Percentiles rank a stretch among this genome's conserved stretches.
These are phyloP conservation scores for Hamiltosporidium magnivora DNA, from an alignment of 371 early-diverging fungal genomes.

Conservation along the genomic window DNA sequence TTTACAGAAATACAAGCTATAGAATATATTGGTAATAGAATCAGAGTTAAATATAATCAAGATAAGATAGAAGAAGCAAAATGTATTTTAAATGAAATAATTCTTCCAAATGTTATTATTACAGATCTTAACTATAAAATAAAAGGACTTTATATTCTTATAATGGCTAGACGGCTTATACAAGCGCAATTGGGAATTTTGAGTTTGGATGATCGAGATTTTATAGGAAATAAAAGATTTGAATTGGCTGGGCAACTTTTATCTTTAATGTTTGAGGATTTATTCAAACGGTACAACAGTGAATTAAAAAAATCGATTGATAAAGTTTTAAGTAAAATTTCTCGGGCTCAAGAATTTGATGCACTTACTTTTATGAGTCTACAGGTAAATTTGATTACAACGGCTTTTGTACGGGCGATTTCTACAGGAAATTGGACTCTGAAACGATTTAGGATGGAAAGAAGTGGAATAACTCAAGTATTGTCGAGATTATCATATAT, in stretches of 20 bases:
- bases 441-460: constrained; percentile 99
- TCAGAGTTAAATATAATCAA: constrained; percentile 43
- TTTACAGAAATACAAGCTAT: constrained; percentile 58
- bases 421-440: constrained; percentile 97
- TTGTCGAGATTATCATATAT: constrained; percentile 85
- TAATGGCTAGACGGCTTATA: constrained; percentile 89
- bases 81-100: constrained; percentile 72
- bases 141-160: constrained; percentile 81
- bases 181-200: constrained; percentile 68
- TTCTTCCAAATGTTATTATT: constrained; percentile 85
- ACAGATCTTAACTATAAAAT: constrained; percentile 60
- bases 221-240: constrained; percentile 96
- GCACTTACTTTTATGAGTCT: constrained; percentile 67
- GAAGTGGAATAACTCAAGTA: constrained; percentile 95
- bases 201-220: constrained; percentile 91
- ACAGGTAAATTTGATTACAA: constrained; percentile 77
- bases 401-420: constrained; percentile 82
- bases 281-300: constrained; percentile 85
- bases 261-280: constrained; percentile 91
- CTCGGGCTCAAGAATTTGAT: constrained; percentile 83
- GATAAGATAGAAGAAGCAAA: constrained; percentile 68
- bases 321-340: constrained; percentile 75
- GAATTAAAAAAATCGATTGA: constrained; percentile 67
- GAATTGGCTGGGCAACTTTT: constrained; percentile 96
- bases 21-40: constrained; percentile 70